Evolutionary conservation across 2,329 filamentous ascomycete species (phyloP).

Genomic region (Trichophaea hybrida): DNA sequence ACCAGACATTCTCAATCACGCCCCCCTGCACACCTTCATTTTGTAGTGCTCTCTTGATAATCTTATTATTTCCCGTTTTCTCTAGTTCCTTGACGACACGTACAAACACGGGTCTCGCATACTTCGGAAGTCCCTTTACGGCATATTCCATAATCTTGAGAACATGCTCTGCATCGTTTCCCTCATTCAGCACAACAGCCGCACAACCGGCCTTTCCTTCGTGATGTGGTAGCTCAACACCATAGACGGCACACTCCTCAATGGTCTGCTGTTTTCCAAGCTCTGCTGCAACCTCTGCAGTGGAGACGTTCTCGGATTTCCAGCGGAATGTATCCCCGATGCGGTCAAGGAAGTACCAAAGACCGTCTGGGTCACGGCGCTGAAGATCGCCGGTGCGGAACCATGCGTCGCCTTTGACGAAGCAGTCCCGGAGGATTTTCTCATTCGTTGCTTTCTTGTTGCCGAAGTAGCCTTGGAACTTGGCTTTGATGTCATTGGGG

Average conservation of each 20-base stretch:
- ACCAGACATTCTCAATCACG: conserved; percentile 37
- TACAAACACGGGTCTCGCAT: conserved; percentile 65
- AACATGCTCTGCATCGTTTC: conserved; percentile 33
- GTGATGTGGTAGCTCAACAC: conserved; percentile 62
- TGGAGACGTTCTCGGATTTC: conserved; percentile 75
- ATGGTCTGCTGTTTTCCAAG: conserved; percentile 53
- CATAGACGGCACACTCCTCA: conserved; percentile 73
- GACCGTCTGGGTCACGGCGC: conserved; percentile 53
- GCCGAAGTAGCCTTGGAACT: conserved; percentile 71
- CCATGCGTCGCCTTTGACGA: conserved; percentile 62
- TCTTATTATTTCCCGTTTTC: conserved; percentile 74
- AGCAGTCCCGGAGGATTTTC: conserved; percentile 61
- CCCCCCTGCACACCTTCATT: conserved; percentile 56
- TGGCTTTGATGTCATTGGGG: conserved; percentile 43
- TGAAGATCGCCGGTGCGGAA: conserved; percentile 76
- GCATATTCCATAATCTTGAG: conserved; percentile 49
- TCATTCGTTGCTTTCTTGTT: conserved; percentile 54
- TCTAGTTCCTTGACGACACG: conserved; percentile 48
- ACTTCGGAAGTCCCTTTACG: conserved; percentile 49
- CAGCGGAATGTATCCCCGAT: conserved; percentile 66
- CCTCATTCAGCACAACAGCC: conserved; percentile 44
- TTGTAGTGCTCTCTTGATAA: conserved; percentile 64
- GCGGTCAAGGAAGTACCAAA: conserved; percentile 66
- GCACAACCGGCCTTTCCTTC: conserved; percentile 76
- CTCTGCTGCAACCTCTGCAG: conserved; percentile 64